Evolutionary conservation across 306 rosid species (phyloP), one percentile per base, ranked within the genome.

Genomic region (Inga laurina): DNA sequence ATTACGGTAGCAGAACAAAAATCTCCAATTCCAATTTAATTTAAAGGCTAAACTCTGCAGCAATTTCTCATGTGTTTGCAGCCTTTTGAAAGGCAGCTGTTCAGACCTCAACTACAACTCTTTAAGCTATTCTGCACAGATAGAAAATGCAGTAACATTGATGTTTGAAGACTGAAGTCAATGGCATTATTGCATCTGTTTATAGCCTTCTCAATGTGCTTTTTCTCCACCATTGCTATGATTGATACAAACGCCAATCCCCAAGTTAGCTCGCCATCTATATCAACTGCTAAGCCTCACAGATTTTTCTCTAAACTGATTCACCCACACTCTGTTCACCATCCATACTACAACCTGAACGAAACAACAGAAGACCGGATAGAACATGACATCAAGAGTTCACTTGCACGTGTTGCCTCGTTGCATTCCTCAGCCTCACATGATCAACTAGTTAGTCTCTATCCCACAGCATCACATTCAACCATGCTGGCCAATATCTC

Each of bases 401-500:
- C 88, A 7, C 1, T 57, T 27, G 76, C 81, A n/a, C 87, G 87
- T 7, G 75, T 85, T 4, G n/a, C 87, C 21, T 83, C 74, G 69
- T 76, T 88, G 51, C 79, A 73, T 39, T 82, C 83, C 24, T 74
- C 52, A 51, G 35, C 10, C 52, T 27, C 74, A 27, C 3, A 68
- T 61, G 88, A 72, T 19, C 5, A 64, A 11, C 61, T 30, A 15
- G 72, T 77, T 10, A 21, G 5, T 21, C 46, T 79, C 62, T 45
- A 52, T 75, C 72, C 83, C 61, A 7, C 90, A 0, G 18, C 57
- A 39, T 32, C 8, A 0, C 70, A 76, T 27, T 7, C 67, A 41
- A 4, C 78, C 8, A 22, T 88, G 11, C 19, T 81, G 14, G 91
- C 84, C 37, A 88, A 84, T 51, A 8, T 88, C 83, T 88, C 93